Evolutionary conservation across 805 yeast genomes (phyloP).

Genomic region (Ogataea thermomethanolica): DNA sequence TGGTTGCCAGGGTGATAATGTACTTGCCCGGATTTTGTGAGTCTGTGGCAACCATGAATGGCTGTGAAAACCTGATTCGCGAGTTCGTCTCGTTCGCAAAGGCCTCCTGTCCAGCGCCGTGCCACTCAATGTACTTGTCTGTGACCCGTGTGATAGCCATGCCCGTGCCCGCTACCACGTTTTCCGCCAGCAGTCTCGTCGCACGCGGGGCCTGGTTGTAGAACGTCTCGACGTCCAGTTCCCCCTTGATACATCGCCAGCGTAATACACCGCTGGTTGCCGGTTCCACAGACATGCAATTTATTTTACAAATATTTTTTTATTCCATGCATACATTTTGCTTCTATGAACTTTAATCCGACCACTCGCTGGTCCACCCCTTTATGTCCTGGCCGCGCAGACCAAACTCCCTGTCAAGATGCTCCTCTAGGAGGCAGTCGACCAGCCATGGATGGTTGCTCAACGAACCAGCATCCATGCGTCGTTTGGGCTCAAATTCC

Average conservation of each 20-base stretch:
- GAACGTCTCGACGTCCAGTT: conserved; percentile 7
- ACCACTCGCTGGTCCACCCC: conserved; percentile 28
- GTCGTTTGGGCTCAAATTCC: conserved; percentile 42
- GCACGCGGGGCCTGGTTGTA: conserved; percentile 14
- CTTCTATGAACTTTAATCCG: conserved; percentile 1
- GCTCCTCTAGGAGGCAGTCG: conserved; percentile 24
- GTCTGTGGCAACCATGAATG: conserved; percentile 15
- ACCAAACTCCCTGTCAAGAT: conserved; percentile 28
- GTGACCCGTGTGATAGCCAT: conserved; percentile 9
- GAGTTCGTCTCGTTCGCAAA: conserved; percentile 9
- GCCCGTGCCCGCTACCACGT: conserved; percentile 2
- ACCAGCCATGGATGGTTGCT: conserved; percentile 53
- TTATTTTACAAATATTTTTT: conserved; percentile 1
- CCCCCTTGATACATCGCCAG: conserved; percentile 10
- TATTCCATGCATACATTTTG: background rate
- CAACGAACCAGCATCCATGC: conserved; percentile 55
- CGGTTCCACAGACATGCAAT: conserved; percentile 8
- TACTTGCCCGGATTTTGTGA: conserved; percentile 1
- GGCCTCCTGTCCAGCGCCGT: background rate
- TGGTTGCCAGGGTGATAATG: conserved; percentile 11
- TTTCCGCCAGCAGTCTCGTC: conserved; percentile 3
- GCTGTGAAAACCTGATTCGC: conserved; percentile 11
- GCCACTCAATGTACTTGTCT: conserved; percentile 4
- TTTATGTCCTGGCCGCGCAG: conserved; percentile 32
- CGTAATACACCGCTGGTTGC: conserved; percentile 2